Conservation (phyloP, 164 flowering plant species). For the grape (Vitis vinifera) region ASM3070453v1 NC_081814.1:2873001-2873500, state of each 20-base stretch:
- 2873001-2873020: no score
- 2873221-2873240: slow-evolving; percentile 28
- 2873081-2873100: no score
- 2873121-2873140: background rate
- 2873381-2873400: slow-evolving; percentile 25
- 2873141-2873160: slow-evolving; percentile 33
- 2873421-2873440: slow-evolving; percentile 13
- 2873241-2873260: slow-evolving; percentile 29
- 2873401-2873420: slow-evolving; percentile 28
- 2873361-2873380: slow-evolving; percentile 23
- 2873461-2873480: slow-evolving; percentile 35
- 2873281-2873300: slow-evolving; percentile 19
- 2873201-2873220: slow-evolving; percentile 22
- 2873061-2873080: no score
- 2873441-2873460: slow-evolving; percentile 43
- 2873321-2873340: slow-evolving; percentile 40
- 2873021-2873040: no score
- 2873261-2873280: slow-evolving; percentile 25
- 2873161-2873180: slow-evolving; percentile 26
- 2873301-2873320: slow-evolving; percentile 30
- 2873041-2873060: background rate
- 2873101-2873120: no score
- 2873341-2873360: slow-evolving; percentile 25
- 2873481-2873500: slow-evolving; percentile 33
- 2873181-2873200: slow-evolving; percentile 21